These are phyloP conservation scores for Vitis labrusca DNA, from an alignment of 164 flowering plant genomes.

Conservation along the genomic window DNA sequence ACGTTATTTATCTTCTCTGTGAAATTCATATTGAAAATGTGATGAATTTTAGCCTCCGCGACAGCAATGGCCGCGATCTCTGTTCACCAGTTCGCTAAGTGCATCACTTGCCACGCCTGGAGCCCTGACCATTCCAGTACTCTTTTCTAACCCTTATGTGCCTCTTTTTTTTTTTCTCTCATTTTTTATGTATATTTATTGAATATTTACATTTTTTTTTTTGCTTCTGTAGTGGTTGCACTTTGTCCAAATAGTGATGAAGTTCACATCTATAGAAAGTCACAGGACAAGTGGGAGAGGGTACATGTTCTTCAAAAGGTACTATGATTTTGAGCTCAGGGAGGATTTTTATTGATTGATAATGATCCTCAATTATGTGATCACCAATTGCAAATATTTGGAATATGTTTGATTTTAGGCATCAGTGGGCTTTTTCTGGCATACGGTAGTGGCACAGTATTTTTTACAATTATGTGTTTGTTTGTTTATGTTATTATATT, in stretches of 20 bases:
- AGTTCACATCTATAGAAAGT: constrained; percentile 71
- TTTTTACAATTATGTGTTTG: too few relatives aligned
- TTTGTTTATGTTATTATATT: too few relatives aligned
- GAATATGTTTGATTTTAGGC: too few relatives aligned
- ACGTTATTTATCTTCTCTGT: too few relatives aligned
- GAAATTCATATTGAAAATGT: too few relatives aligned
- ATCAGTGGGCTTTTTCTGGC: too few relatives aligned
- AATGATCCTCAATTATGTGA: too few relatives aligned
- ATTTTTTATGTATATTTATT: background rate
- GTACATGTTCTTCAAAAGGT: constrained; percentile 90
- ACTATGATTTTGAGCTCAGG: background rate
- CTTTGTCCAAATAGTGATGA: constrained; percentile 88
- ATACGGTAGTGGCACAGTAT: too few relatives aligned
- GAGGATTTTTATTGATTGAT: too few relatives aligned
- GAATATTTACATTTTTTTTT: background rate
- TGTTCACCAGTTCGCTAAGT: constrained; percentile 76
- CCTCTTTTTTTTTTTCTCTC: background rate
- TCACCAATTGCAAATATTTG: too few relatives aligned
- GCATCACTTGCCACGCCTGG: constrained; percentile 96
- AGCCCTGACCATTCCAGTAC: constrained; percentile 88
- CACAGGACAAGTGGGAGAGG: constrained; percentile 81
- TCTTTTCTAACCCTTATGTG: background rate
- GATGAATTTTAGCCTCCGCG: too few relatives aligned
- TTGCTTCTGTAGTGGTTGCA: constrained; percentile 71
- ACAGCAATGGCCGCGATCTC: constrained; percentile 58